phyloP scores from a whole-genome alignment of 2,329 filamentous ascomycete genomes.

The Stagonosporopsis cucurbitacearum region DNA sequence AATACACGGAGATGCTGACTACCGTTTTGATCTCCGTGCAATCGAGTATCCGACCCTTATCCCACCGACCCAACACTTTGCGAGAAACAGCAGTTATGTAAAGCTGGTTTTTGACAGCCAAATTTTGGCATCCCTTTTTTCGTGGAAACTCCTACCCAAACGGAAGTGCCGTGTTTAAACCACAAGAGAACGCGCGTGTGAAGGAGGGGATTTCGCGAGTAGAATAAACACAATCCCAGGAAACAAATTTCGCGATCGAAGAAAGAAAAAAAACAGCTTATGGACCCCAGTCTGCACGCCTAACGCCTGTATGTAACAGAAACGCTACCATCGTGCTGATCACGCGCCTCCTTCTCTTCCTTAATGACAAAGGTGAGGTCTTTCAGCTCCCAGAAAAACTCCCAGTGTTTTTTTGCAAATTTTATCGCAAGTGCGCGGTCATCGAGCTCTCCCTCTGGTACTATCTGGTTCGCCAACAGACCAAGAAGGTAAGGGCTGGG shows the following conservation, averaged over 20 bases:
- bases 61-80: too few relatives aligned
- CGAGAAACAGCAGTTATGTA: not conserved
- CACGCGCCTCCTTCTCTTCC: not conserved
- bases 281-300: too few relatives aligned
- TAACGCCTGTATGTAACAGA: not conserved
- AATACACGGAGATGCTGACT: too few relatives aligned
- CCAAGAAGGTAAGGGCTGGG: slow-evolving; percentile 6
- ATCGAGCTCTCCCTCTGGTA: slow-evolving; percentile 8
- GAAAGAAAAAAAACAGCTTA: too few relatives aligned
- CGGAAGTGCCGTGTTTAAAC: not conserved
- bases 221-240: too few relatives aligned
- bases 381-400: slow-evolving; percentile 2
- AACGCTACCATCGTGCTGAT: not conserved
- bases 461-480: slow-evolving; percentile 19
- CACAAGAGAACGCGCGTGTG: not conserved
- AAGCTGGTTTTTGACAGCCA: too few relatives aligned
- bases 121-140: too few relatives aligned
- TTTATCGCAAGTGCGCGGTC: slow-evolving; percentile 19
- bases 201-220: not conserved
- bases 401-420: slow-evolving; percentile 24
- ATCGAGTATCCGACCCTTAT: too few relatives aligned
- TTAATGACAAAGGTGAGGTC: not conserved
- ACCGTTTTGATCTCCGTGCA: too few relatives aligned
- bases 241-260: too few relatives aligned
- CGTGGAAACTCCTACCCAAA: not conserved